These are phyloP conservation scores for Dunaliella primolecta DNA, from an alignment of 139 green algal genomes.

Conservation along the genomic window DNA sequence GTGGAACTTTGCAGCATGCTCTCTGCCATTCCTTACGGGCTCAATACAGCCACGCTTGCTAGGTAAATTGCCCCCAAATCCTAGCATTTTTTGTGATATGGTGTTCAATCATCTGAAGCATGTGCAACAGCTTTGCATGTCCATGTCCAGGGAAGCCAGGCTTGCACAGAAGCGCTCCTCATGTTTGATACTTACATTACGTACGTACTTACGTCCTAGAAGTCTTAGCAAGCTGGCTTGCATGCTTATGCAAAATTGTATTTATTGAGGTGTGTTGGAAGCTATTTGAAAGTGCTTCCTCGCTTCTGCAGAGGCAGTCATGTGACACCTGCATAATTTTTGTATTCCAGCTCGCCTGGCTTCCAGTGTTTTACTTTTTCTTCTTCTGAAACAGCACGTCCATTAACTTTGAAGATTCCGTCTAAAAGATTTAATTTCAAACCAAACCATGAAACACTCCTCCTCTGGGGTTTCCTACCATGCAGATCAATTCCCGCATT, in stretches of 20 bases:
- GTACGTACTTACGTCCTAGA: too few species aligned
- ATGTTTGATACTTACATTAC: too few species aligned
- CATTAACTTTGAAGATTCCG: not conserved
- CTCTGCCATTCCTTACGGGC: not conserved
- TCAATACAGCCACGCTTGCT: not conserved
- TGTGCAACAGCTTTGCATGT: not conserved
- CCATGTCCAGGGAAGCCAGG: not conserved
- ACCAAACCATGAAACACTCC: not conserved
- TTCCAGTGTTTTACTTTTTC: too few species aligned
- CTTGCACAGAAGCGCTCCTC: not conserved
- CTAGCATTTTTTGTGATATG: too few species aligned
- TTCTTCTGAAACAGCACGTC: not conserved
- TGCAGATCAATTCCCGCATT: not conserved
- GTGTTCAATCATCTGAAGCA: not conserved
- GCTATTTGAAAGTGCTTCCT: too few species aligned
- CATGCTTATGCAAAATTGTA: too few species aligned
- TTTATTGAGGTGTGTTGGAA: too few species aligned
- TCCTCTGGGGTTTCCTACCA: too few species aligned
- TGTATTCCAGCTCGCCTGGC: not conserved
- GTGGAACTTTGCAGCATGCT: not conserved
- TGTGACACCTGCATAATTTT: not conserved
- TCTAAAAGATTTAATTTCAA: not conserved
- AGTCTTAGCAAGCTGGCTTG: too few species aligned
- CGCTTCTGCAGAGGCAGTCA: not conserved
- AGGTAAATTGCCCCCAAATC: too few species aligned